Percentiles rank a stretch among this genome's conserved stretches.
phyloP scores from a whole-genome alignment of 2,329 filamentous ascomycete species.

The Cladosporium velox region DNA sequence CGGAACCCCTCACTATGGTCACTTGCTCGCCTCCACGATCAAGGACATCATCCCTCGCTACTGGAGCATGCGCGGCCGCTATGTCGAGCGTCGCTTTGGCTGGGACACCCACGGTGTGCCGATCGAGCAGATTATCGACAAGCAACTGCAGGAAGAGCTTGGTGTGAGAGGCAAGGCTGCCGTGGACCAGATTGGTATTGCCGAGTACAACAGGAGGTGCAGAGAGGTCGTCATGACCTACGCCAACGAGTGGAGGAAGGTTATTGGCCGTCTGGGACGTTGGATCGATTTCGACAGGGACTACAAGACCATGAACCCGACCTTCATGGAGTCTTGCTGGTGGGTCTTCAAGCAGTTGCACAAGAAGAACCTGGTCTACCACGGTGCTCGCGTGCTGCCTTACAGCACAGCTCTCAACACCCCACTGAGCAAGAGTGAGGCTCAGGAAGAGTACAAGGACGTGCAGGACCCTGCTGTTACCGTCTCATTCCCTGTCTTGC shows the following conservation, averaged over 20 bases:
- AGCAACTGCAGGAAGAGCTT: slow-evolving; percentile 64
- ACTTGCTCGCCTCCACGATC: slow-evolving; percentile 87
- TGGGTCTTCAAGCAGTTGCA: slow-evolving; percentile 95
- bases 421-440: slow-evolving; percentile 89
- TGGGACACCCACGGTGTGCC: slow-evolving; percentile 96
- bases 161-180: slow-evolving; percentile 85
- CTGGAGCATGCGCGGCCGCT: slow-evolving; percentile 95
- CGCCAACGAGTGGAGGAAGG: slow-evolving; percentile 80
- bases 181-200: slow-evolving; percentile 81
- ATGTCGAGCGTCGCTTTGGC: slow-evolving; percentile 89
- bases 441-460: slow-evolving; percentile 92
- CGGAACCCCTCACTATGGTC: slow-evolving; percentile 68
- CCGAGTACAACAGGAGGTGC: slow-evolving; percentile 89
- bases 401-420: slow-evolving; percentile 91
- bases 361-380: slow-evolving; percentile 86
- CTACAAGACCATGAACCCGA: slow-evolving; percentile 97
- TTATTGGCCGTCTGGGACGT: slow-evolving; percentile 82
- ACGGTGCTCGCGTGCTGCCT: slow-evolving; percentile 89
- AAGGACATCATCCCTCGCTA: slow-evolving; percentile 97
- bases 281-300: slow-evolving; percentile 99
- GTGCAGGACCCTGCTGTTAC: slow-evolving; percentile 89
- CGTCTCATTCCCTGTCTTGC: slow-evolving; percentile 78
- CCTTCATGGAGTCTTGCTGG: slow-evolving; percentile 95
- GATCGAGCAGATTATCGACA: slow-evolving; percentile 97
- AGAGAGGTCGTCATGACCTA: slow-evolving; percentile 92